Conservation (phyloP, 2,329 filamentous ascomycete species). For the Penicillium sp. region DNA sequence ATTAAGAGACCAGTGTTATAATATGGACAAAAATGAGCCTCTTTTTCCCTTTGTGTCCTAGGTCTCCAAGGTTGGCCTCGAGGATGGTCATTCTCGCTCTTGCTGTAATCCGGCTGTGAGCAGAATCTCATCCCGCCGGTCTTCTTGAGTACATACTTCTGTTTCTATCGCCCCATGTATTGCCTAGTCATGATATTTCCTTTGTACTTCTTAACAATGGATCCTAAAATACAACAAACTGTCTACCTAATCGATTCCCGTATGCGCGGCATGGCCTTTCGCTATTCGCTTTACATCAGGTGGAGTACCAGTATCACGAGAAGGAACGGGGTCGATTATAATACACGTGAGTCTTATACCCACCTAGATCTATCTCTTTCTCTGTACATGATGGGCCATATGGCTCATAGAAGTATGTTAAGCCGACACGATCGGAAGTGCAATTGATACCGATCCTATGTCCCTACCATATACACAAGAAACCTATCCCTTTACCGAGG, state of each 20-base stretch:
- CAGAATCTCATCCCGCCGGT: slow-evolving; percentile 13
- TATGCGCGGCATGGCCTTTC: background rate
- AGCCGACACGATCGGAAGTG: background rate
- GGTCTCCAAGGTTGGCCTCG: slow-evolving; percentile 19
- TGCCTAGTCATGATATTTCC: slow-evolving; percentile 34
- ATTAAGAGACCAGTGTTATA: slow-evolving; percentile 42
- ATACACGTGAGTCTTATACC: slow-evolving; percentile 14
- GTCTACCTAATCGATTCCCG: background rate
- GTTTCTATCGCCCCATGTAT: slow-evolving; percentile 30
- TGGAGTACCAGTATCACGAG: background rate
- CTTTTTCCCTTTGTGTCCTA: slow-evolving; percentile 27
- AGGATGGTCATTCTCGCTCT: slow-evolving; percentile 8
- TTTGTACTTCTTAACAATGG: slow-evolving; percentile 22
- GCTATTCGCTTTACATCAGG: background rate
- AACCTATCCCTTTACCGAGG: slow-evolving; percentile 36
- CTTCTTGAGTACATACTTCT: slow-evolving; percentile 31
- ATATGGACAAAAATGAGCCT: slow-evolving; percentile 42
- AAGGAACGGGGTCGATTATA: slow-evolving; percentile 6
- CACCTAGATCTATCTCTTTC: slow-evolving; percentile 15
- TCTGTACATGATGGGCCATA: slow-evolving; percentile 10
- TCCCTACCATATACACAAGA: slow-evolving; percentile 13
- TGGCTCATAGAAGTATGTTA: background rate
- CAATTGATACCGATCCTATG: background rate
- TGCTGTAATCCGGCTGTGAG: slow-evolving; percentile 1
- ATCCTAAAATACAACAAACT: background rate